Base-by-base conservation (phyloP, 2,329 filamentous ascomycete genomes). In the Coccinonectria pachysandricola region DNA sequence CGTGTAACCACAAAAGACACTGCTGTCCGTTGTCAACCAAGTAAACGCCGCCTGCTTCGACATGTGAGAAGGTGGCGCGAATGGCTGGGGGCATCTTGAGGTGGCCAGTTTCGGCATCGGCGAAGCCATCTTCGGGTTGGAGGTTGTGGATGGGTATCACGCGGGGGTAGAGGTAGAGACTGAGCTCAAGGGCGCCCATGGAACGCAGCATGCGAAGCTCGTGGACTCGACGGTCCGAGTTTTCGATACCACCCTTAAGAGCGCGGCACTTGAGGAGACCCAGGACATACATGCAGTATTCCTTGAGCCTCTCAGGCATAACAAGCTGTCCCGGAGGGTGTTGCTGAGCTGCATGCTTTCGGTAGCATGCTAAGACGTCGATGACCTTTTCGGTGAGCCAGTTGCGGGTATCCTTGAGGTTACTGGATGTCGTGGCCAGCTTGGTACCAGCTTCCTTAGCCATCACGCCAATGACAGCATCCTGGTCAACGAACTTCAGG, bases 281-380 rank as follows among this genome's bases (percentile, higher is more conserved):
- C 7, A 98, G 75, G 58, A 92, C 83, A 55, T 91, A 96, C 86
- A 98, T 96, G 46, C 81, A 77, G 45, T 94, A 87, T 52, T 98
- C 91, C 52, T 96, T 96, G 15, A 98, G 70, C 40, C 88, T 83
- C 58, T 98, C 91, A 0, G 91, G 91, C 57, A 98, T 75, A 15
- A 98, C 86, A 15, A 98, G 72, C 55, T 98, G 87, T 5, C 86
- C 84, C 2, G 87, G 83, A 7, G 91, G 88, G 47, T 93, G 84
- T 31, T 82, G 82, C 3, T 73, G 64, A 5, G 85, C 81, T 44
- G 91, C 91, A 56, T 94, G 80, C 60, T 93, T 96, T 40, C 91
- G 76, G 56, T 98, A 96, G 29, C 78, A 80, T 15, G 87, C 81
- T 32, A 96, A 71, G 28, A 96, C 81, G 48, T 96, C 88, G 31